Base-by-base conservation (phyloP, 441 rosid species). In the Gossypium lobatum region DNA sequence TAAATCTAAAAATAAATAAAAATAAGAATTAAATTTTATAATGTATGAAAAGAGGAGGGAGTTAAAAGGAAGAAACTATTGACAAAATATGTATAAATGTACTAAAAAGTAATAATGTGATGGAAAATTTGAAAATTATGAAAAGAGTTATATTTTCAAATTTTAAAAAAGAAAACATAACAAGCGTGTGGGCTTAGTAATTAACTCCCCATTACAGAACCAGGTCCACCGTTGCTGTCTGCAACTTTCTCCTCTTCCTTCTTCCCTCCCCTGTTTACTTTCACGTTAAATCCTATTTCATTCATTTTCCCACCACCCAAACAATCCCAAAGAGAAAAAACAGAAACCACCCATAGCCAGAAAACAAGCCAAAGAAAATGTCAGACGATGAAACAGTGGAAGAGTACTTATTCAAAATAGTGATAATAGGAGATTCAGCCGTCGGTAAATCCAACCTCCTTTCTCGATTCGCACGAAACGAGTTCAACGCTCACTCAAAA, bases 401-500 rank as follows among this genome's bases (percentile, higher is more conserved):
- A 72, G 83, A 83, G 50, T 83, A 83, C 78, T 77, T 83, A 14
- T 83, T 83, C 86, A 83, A 83, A 79, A 57, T 83, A 60, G 86
- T 83, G 8, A 77, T 83, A 37, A 81, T 83, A 58, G 86, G 84
- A 0, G 84, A 83, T 74, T 83, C 86, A 1, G 86, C 86, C 1
- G 86, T 83, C 6, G 86, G 86, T 11, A 83, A 83, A 74, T 83
- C 86, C 11, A 83, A 83, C 65, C 82, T 83, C 2, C 82, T 83
- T 70, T 57, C 64, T 37, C 73, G 62, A 16, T 69, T 16, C 23
- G 46, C 73, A 11, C 42, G 72, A 0, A 67, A 67, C 77, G 83
- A 83, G 79, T 83, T 80, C 80, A 83, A 80, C 25, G 80, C 82
- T 4, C 83, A 83, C 84, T 79, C 86, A 3, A 83, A 83, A 77